Conservation (phyloP, 2,329 filamentous ascomycete species). For the Diaporthe humulicola region DNA sequence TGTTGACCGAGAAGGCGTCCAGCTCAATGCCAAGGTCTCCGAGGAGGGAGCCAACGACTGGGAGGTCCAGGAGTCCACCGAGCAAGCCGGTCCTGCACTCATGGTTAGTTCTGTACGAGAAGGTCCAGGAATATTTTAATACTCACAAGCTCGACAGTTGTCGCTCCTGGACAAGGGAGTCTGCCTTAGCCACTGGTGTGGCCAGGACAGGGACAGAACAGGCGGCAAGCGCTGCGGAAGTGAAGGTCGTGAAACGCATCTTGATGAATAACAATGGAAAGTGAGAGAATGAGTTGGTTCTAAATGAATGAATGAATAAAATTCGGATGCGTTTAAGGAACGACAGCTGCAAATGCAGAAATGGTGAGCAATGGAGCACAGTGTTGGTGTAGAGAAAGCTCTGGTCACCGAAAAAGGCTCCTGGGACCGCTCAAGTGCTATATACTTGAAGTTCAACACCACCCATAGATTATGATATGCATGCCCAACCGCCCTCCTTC, state of each 20-base stretch:
- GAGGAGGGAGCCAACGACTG: constrained; percentile 10
- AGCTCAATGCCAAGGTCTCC: constrained; percentile 1
- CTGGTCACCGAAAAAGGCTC: constrained; percentile 5
- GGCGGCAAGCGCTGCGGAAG: constrained; percentile 18
- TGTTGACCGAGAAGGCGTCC: constrained; percentile 9
- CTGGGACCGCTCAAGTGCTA: neutral
- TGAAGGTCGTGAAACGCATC: constrained; percentile 20
- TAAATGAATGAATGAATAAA: constrained; percentile 1
- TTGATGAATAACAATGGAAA: neutral
- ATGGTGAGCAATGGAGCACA: constrained; percentile 4
- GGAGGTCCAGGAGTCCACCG: constrained; percentile 21
- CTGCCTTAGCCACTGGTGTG: constrained; percentile 20
- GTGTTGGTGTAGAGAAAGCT: constrained; percentile 8
- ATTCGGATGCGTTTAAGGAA: neutral
- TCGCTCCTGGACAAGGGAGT: constrained; percentile 4
- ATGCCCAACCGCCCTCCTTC: neutral
- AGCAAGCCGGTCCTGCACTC: constrained; percentile 13
- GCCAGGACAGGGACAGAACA: constrained; percentile 19
- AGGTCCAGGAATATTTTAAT: neutral
- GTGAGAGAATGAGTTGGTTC: constrained; percentile 12
- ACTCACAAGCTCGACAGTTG: constrained; percentile 14
- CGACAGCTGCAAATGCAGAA: constrained; percentile 20
- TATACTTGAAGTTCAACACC: constrained; percentile 19
- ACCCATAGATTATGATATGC: constrained; percentile 20
- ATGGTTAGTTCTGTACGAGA: constrained; percentile 1